phyloP scores from a whole-genome alignment of 169 alveolate species.

The Nephromyces sp. region DNA sequence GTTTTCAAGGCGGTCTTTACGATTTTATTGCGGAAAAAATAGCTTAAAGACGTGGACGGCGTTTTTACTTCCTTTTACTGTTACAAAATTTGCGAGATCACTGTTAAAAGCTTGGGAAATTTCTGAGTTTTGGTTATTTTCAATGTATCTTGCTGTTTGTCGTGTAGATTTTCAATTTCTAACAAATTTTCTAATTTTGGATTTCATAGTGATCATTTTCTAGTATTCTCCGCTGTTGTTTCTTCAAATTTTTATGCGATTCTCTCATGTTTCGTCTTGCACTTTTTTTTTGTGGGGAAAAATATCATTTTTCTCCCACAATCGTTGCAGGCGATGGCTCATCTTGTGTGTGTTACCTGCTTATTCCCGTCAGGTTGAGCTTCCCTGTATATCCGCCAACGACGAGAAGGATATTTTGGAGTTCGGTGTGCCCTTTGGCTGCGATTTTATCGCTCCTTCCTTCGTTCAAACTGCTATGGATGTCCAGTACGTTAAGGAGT shows the following conservation, averaged over 20 bases:
- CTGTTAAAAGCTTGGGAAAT: too few species aligned
- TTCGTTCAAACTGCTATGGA: slow-evolving; percentile 63
- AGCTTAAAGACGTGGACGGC: too few species aligned
- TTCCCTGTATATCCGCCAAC: slow-evolving; percentile 93
- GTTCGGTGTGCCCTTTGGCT: slow-evolving; percentile 89
- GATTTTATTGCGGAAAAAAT: too few species aligned
- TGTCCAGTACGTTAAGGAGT: slow-evolving; percentile 66
- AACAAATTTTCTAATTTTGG: too few species aligned
- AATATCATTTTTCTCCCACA: neutral
- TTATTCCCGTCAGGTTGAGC: slow-evolving; percentile 43
- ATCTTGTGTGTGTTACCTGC: neutral
- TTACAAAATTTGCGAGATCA: too few species aligned
- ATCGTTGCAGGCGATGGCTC: neutral
- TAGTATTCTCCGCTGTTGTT: neutral
- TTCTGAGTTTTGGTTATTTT: too few species aligned
- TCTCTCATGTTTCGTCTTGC: neutral
- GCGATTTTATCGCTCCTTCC: slow-evolving; percentile 88
- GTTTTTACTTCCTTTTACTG: too few species aligned
- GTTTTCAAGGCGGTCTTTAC: too few species aligned
- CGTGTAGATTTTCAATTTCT: too few species aligned
- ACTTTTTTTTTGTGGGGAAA: neutral
- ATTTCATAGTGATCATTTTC: neutral
- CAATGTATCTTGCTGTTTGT: too few species aligned
- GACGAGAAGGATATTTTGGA: slow-evolving; percentile 90
- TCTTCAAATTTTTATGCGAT: neutral